Evolutionary conservation across 2,329 filamentous ascomycete genomes (phyloP), one percentile per base, ranked within the genome.

Genomic region (Acrocalymma vagum): DNA sequence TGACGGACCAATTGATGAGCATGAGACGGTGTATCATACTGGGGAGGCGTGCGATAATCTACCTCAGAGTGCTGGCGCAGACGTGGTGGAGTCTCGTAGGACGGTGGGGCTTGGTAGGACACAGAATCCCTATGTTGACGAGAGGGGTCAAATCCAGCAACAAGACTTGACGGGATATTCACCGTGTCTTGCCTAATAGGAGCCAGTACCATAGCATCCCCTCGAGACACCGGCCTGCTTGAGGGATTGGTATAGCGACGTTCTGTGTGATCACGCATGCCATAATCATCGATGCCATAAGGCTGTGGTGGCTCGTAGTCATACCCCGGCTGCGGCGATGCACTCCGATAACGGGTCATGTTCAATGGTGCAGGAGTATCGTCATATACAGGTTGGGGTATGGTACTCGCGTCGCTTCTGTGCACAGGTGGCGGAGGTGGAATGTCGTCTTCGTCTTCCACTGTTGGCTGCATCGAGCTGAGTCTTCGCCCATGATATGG

Each of bases 371-470:
- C 58, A 1, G 65, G 67, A 6, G 61, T 54, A 37, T 67, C 62
- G 11, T 50, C 46, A 6, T 51, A 33, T 66, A 67, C 16, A 32
- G 45, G 26, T 50, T 55, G 6, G 53, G 53, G 45, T 8, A 67
- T 17, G 3, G 62, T 63, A 14, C 60, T 58, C 9, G 67, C 62
- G 36, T 63, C 60, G 31, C 60, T 67, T 29, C 67, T 56, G 38
- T 72, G 70, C 29, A 65, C 61, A 8, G 69, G 69, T 4, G 69
- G 69, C 13, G 70, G 70, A 9, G 70, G 69, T 23, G 69, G 60
- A 26, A 79, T 78, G 14, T 84, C 82, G 4, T 83, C 82, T 5
- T 78, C 81, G 48, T 87, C 84, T 58, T 87, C 84, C 5, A 83
- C 82, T 6, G 79, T 85, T 3, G 79, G 81, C 53, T 84, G 83